A percentile compares a stretch with the other conserved stretches of the same genome.
Evolutionary conservation across 352 stramenopile species (phyloP).

Genomic region (Phytophthora sojae): DNA sequence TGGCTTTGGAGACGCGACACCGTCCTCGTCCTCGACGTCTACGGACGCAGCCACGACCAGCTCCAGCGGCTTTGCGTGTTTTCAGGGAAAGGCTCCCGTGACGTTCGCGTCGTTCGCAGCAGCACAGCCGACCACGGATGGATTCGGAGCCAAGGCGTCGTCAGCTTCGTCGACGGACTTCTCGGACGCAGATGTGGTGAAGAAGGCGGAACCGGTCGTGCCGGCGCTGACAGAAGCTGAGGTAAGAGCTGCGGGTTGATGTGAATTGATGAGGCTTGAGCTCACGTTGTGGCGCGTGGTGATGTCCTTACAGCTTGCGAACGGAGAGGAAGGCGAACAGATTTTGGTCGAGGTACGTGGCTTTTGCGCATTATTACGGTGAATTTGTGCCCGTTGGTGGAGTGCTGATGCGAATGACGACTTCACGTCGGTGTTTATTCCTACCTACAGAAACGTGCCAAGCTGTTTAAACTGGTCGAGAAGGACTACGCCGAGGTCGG

Average conservation of each 20-base stretch:
- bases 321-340: slow-evolving; percentile 77
- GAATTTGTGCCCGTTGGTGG: neutral
- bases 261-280: neutral
- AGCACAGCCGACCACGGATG: slow-evolving; percentile 43
- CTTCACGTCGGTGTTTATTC: neutral
- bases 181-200: slow-evolving; percentile 56
- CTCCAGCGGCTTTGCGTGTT: slow-evolving; percentile 65
- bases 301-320: slow-evolving; percentile 49
- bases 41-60: slow-evolving; percentile 29
- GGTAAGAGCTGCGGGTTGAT: slow-evolving; percentile 32
- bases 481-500: slow-evolving; percentile 82
- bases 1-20: slow-evolving; percentile 32
- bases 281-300: slow-evolving; percentile 7
- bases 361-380: neutral
- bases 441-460: slow-evolving; percentile 66
- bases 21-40: slow-evolving; percentile 26
- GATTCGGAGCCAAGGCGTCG: slow-evolving; percentile 50
- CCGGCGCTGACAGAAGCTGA: slow-evolving; percentile 72
- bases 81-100: slow-evolving; percentile 48
- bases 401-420: too few species aligned
- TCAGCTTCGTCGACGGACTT: slow-evolving; percentile 46
- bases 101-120: slow-evolving; percentile 72
- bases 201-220: slow-evolving; percentile 61
- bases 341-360: slow-evolving; percentile 71
- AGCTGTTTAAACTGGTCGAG: slow-evolving; percentile 82